Base-by-base conservation (phyloP, 176 grass and related monocot genomes). In the Aegilops sharonensis region DNA sequence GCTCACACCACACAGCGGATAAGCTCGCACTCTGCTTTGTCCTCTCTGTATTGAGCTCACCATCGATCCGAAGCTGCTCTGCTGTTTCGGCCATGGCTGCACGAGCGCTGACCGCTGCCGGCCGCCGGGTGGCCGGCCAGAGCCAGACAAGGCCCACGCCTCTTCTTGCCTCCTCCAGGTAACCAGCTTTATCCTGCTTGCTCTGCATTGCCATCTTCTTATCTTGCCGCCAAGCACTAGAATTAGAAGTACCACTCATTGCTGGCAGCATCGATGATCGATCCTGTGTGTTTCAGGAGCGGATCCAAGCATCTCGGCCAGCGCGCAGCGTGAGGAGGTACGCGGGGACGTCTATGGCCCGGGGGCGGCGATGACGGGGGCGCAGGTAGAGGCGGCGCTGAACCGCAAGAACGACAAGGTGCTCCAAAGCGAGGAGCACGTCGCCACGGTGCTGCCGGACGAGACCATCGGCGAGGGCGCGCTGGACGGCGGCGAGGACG, bases 401-500 rank as follows among this genome's bases (percentile, higher is more conserved):
- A 90, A 90, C 88, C 3, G 78, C 39, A 82, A 90, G 83, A 90
- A 89, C 71, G 83, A 70, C 14, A 78, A 77, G 40, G 72, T 66
- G 21, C 21, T 72, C 20, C 56, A 75, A 42, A 42, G 24, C 72
- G 72, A 75, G 72, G 32, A 32, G 32, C 72, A 75, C 72, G 40
- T 29, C 1, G 74, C 29, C 35, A 63, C 32, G 3, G 32, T 89
- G 76, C 5, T 85, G 8, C 40, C 72, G 5, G 72, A 37, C 5
- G 87, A 89, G 11, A 0, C 3, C 29, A 77, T 43, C 9, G 24
- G 25, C 1, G 27, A n/a, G n/a, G n/a, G 11, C 20, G 25, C 20
- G 31, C 62, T 34, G 73, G 62, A 8, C 5, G 66, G 15, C 13
- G 70, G 21, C 64, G 64, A 72, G 1, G 73, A 83, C 6, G 81